A percentile compares a stretch with the other conserved stretches of the same genome.
phyloP scores from a whole-genome alignment of 1,284 basidiomycete genomes.

The Malassezia brasiliensis region DNA sequence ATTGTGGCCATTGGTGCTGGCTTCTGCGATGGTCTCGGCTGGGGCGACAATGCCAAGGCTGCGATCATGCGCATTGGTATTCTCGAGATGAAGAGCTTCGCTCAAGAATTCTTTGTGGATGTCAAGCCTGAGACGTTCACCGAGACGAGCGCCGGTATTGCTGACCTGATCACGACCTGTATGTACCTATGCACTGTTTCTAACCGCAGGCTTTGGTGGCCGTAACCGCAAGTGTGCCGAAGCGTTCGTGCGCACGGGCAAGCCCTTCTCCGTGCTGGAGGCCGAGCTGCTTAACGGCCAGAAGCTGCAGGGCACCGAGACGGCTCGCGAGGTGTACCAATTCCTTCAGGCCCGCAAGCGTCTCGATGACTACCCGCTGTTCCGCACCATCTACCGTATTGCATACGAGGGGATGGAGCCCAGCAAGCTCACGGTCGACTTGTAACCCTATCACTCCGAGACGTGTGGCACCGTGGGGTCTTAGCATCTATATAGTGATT shows the following conservation, averaged over 20 bases:
- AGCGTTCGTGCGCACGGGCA: constrained; percentile 53
- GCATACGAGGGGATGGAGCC: constrained; percentile 46
- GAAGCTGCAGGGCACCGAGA: constrained; percentile 55
- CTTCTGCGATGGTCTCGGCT: constrained; percentile 54
- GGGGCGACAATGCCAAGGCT: constrained; percentile 57
- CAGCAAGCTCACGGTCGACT: constrained; percentile 47
- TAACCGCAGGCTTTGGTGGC: constrained; percentile 50
- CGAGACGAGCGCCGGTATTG: constrained; percentile 54
- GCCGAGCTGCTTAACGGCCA: constrained; percentile 55
- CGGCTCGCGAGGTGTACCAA: constrained; percentile 52
- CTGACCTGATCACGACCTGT: constrained; percentile 57
- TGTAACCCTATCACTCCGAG: constrained; percentile 15
- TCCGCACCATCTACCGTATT: constrained; percentile 51
- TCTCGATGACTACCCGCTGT: constrained; percentile 54
- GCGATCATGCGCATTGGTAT: constrained; percentile 54
- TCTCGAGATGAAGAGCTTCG: constrained; percentile 50
- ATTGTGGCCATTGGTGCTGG: constrained; percentile 56
- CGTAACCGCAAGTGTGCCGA: constrained; percentile 54
- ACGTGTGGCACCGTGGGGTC: too few species aligned
- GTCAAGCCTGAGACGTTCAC: constrained; percentile 54
- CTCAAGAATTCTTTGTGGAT: constrained; percentile 54
- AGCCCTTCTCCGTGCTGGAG: constrained; percentile 55
- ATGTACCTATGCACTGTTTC: not conserved
- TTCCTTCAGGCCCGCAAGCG: constrained; percentile 52
- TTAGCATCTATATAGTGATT: not conserved